These are phyloP conservation scores for Triangularia verruculosa DNA, from an alignment of 2,329 filamentous ascomycete species.

Conservation along the genomic window DNA sequence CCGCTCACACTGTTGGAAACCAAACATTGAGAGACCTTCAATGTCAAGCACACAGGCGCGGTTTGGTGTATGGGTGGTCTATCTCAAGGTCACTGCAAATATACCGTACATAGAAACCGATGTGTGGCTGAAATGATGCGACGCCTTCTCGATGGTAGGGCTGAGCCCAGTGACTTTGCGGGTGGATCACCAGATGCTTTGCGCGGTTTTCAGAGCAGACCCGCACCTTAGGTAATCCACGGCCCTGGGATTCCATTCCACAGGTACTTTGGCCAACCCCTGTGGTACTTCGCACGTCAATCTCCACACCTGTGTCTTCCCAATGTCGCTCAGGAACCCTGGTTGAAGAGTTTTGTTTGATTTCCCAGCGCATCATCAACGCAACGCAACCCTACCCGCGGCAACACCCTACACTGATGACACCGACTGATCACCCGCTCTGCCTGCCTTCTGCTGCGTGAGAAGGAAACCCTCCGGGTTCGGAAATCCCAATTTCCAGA, in stretches of 20 bases:
- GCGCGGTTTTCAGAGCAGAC: neutral
- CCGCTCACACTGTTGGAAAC: neutral
- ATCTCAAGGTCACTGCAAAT: neutral
- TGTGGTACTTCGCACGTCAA: conserved; percentile 7
- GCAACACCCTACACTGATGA: neutral
- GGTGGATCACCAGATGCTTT: neutral
- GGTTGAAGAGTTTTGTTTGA: neutral
- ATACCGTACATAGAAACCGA: conserved; percentile 1
- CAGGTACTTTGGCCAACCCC: conserved; percentile 11
- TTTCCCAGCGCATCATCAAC: conserved; percentile 1
- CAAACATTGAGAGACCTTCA: too few species aligned
- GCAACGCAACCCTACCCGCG: neutral
- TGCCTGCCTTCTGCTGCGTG: neutral
- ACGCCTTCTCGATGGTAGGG: conserved; percentile 4
- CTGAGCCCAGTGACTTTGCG: neutral
- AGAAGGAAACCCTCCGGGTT: neutral
- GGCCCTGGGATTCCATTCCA: neutral
- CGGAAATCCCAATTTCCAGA: neutral
- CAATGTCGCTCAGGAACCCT: conserved; percentile 1
- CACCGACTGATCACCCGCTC: neutral
- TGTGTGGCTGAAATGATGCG: conserved; percentile 7
- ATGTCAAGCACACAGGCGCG: neutral
- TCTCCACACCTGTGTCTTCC: conserved; percentile 3
- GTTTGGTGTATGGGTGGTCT: neutral
- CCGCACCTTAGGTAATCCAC: neutral